Conservation (phyloP, 1,284 basidiomycete genomes). For the Ganoderma boninense region DNA sequence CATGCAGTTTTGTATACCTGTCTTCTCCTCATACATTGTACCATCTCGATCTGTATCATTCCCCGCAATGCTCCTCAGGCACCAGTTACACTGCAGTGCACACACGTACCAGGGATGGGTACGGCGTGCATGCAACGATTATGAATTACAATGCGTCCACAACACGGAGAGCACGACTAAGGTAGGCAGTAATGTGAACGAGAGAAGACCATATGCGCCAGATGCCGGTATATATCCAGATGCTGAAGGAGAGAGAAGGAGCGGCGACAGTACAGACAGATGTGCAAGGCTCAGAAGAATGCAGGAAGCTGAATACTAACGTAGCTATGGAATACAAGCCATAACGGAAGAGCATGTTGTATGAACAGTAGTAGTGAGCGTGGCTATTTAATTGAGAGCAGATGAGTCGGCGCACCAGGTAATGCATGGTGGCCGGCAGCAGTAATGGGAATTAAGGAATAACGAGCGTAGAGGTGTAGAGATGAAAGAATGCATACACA, state of each 20-base stretch:
- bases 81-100: background rate
- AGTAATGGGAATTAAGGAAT: constrained; percentile 7
- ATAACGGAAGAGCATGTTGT: constrained; percentile 14
- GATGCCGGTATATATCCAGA: constrained; percentile 15
- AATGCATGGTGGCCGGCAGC: background rate
- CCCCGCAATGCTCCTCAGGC: background rate
- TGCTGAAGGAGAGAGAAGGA: constrained; percentile 5
- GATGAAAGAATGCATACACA: constrained; percentile 8
- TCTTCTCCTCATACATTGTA: constrained; percentile 21
- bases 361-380: constrained; percentile 2
- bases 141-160: constrained; percentile 28
- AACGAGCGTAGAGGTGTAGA: constrained; percentile 3
- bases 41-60: constrained; percentile 29
- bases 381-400: constrained; percentile 23
- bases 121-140: constrained; percentile 13
- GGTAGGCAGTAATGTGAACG: constrained; percentile 11
- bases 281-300: constrained; percentile 8
- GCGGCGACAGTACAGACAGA: constrained; percentile 20
- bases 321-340: constrained; percentile 31
- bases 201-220: constrained; percentile 14
- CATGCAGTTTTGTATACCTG: constrained; percentile 30
- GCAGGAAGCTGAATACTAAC: constrained; percentile 14
- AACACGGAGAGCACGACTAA: constrained; percentile 24
- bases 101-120: constrained; percentile 2
- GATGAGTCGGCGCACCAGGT: constrained; percentile 16